A percentile compares a stretch with the other conserved stretches of the same genome.
Evolutionary conservation across 768 basidiomycete species (phyloP).

Genomic region (Russula dissimulans): DNA sequence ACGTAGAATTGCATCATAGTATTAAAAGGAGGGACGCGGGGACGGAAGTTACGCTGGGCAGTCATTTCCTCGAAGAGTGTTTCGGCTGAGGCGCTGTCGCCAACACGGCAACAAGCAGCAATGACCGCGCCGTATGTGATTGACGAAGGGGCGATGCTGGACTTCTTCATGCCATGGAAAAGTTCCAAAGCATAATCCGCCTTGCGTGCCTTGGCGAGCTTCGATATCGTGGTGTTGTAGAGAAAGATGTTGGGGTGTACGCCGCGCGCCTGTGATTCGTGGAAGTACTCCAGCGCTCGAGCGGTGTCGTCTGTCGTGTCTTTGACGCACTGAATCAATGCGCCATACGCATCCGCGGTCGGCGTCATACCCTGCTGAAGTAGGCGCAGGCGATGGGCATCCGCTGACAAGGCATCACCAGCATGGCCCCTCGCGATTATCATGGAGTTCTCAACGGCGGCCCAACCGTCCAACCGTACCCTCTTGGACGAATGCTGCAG

Average conservation of each 20-base stretch:
- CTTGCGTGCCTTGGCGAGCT: constrained; percentile 89
- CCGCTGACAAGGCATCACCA: constrained; percentile 71
- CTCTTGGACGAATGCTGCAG: constrained; percentile 36
- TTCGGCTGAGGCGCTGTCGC: constrained; percentile 76
- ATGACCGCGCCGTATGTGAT: constrained; percentile 96
- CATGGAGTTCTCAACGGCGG: constrained; percentile 80
- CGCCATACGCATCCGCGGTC: constrained; percentile 85
- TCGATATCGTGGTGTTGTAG: constrained; percentile 96
- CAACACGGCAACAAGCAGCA: constrained; percentile 87
- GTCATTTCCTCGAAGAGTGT: constrained; percentile 82
- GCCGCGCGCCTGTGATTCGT: constrained; percentile 61
- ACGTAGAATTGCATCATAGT: constrained; percentile 98
- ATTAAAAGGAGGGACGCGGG: constrained; percentile 92
- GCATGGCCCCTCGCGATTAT: constrained; percentile 76
- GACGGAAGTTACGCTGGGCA: constrained; percentile 59
- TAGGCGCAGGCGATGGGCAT: constrained; percentile 70
- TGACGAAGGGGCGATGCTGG: constrained; percentile 54
- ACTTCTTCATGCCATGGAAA: constrained; percentile 79
- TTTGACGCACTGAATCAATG: constrained; percentile 76
- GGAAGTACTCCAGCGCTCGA: constrained; percentile 76
- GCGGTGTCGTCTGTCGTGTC: constrained; percentile 95
- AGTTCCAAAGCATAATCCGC: constrained; percentile 81
- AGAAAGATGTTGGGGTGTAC: constrained; percentile 79
- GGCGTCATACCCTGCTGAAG: constrained; percentile 70
- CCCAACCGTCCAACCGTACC: constrained; percentile 56